Evolutionary conservation across 2,329 filamentous ascomycete species (phyloP), one percentile per base, ranked within the genome.

Genomic region (Fusarium floridanum): DNA sequence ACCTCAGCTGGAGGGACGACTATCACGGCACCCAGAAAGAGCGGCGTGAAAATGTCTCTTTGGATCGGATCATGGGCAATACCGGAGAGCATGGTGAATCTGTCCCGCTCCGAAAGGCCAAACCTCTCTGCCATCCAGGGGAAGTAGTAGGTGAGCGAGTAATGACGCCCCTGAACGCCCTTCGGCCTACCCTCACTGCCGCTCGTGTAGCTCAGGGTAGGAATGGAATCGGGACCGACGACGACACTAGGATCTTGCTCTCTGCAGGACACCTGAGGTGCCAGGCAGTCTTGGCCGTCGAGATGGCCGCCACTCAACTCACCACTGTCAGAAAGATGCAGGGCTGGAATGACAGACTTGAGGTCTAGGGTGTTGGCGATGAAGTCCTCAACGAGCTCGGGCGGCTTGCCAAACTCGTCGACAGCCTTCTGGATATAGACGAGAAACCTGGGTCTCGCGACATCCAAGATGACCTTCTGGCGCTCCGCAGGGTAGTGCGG

Each of bases 101-200:
- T 90, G 80, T 92, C 92, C 48, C 94, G 88, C 10, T 91, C 87
- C 1, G 90, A 92, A 57, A 97, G 87, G 59, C 91, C 87, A 82
- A 98, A 98, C 3, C 87, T 91, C 83, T 97, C 85, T 0, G 94
- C 91, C 96, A 98, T 98, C 95, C 95, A 98, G 22, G 92, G 91
- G 80, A 96, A 97, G 85, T 98, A 98, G 78, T 93, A 92, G 1
- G 95, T 90, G 70, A 98, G 86, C 61, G 91, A 93, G 84, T 93
- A 98, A 83, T 98, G 96, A 16, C 96, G 90, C 1, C 96, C 95
- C 66, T 91, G 88, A 14, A 98, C 96, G 76, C 95, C 95, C 86
- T 97, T 98, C 37, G 95, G 95, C 85, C 65, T 87, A 55, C 94
- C 94, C 84, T 97, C 94, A 1, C 88, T 90, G 6, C 95, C 95